Percentiles rank a stretch among this genome's conserved stretches.
Conservation (phyloP, 2,329 filamentous ascomycete species). For the Arthrobotrys musiformis region DNA sequence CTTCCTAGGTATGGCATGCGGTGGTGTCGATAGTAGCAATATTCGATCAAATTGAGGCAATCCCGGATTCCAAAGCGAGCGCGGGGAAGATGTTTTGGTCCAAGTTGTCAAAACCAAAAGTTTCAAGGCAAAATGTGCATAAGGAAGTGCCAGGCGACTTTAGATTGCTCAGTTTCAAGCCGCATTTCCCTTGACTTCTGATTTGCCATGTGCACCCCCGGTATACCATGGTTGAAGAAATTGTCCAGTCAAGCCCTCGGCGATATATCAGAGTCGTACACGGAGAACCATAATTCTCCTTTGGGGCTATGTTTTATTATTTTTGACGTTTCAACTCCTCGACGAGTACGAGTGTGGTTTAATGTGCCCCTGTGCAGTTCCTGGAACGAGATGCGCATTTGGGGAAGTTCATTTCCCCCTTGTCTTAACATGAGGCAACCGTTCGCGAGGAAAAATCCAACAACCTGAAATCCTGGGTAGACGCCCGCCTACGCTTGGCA, state of each 20-base stretch:
- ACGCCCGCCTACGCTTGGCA: conserved; percentile 17
- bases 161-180: neutral
- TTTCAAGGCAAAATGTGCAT: neutral
- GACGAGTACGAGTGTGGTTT: neutral
- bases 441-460: conserved; percentile 1
- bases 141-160: neutral
- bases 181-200: neutral
- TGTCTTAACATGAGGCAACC: conserved; percentile 23
- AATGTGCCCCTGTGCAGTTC: neutral
- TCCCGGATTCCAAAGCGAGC: conserved; percentile 10
- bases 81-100: neutral
- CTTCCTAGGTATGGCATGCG: neutral
- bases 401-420: conserved; percentile 7
- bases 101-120: neutral
- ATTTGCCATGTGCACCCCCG: neutral
- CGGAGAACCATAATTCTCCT: neutral
- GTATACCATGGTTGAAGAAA: neutral
- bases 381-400: conserved; percentile 8
- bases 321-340: neutral
- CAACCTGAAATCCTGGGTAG: conserved; percentile 4
- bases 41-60: neutral
- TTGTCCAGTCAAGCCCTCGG: neutral
- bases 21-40: neutral
- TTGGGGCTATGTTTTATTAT: neutral
- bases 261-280: neutral